Conservation (phyloP, 768 basidiomycete genomes). For the Xerocomus potaroensis region DNA sequence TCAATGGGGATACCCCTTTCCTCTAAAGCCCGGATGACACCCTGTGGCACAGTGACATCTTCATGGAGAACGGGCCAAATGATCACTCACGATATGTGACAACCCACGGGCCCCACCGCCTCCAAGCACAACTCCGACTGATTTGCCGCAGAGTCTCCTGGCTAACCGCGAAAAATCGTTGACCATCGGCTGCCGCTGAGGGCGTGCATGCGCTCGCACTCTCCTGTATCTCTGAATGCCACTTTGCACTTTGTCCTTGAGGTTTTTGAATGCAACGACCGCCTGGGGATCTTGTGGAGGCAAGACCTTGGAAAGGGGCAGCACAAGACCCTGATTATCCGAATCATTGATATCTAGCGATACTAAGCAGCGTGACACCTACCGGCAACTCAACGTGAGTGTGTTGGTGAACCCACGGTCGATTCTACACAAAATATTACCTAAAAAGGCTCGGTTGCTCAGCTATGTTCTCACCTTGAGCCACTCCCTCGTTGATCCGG, state of each 20-base stretch:
- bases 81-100: constrained; percentile 55
- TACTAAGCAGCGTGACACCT: constrained; percentile 18
- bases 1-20: constrained; percentile 94
- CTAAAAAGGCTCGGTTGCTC: constrained; percentile 6
- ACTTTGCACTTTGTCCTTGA: constrained; percentile 89
- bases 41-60: constrained; percentile 43
- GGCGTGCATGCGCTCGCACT: constrained; percentile 52
- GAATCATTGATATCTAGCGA: constrained; percentile 2
- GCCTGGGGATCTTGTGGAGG: constrained; percentile 82
- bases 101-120: constrained; percentile 97
- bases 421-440: constrained; percentile 49
- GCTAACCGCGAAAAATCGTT: constrained; percentile 94
- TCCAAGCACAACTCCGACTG: constrained; percentile 90
- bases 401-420: constrained; percentile 95
- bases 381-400: constrained; percentile 91
- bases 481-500: constrained; percentile 95
- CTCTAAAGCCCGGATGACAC: constrained; percentile 87
- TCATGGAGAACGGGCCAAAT: constrained; percentile 6
- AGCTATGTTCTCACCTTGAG: constrained; percentile 66
- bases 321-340: constrained; percentile 60
- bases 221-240: constrained; percentile 87
- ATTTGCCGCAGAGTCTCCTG: constrained; percentile 85
- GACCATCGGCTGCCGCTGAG: constrained; percentile 73
- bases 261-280: constrained; percentile 80
- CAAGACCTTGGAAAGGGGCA: constrained; percentile 56